A percentile compares a stretch with the other conserved stretches of the same genome.
These are phyloP conservation scores for Cardamine resedifolia DNA, from an alignment of 345 rosid genomes.

Conservation along the genomic window DNA sequence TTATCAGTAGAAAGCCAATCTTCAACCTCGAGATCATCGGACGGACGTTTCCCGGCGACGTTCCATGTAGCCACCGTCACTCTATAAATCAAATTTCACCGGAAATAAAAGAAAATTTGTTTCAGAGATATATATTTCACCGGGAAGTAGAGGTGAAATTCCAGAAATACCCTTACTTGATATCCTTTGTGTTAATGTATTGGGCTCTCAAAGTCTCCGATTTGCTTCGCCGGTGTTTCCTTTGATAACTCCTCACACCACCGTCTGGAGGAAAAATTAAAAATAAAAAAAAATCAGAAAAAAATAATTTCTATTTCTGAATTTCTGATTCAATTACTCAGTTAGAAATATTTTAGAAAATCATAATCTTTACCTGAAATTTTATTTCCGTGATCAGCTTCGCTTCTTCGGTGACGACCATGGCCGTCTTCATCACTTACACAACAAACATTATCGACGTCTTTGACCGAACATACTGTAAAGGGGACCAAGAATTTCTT, in stretches of 20 bases:
- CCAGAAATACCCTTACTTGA: constrained; percentile 55
- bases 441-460: not conserved
- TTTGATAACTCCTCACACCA: constrained; percentile 47
- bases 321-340: not conserved
- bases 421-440: constrained; percentile 18
- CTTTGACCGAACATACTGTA: constrained; percentile 34
- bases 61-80: constrained; percentile 91
- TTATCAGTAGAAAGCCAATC: constrained; percentile 87
- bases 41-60: constrained; percentile 86
- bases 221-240: constrained; percentile 84
- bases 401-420: constrained; percentile 30
- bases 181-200: constrained; percentile 84
- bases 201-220: constrained; percentile 94
- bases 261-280: constrained; percentile 38
- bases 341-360: not conserved
- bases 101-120: not conserved
- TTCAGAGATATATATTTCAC: not conserved
- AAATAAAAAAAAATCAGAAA: constrained; percentile 3
- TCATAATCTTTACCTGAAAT: constrained; percentile 49
- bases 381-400: constrained; percentile 38
- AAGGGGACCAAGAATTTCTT: constrained; percentile 1
- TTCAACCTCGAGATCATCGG: constrained; percentile 71
- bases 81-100: constrained; percentile 43
- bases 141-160: not conserved
- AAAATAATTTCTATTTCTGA: not conserved